Evolutionary conservation across 1,284 basidiomycete genomes (phyloP), one percentile per base, ranked within the genome.

Genomic region (Cryptococcus sp.): DNA sequence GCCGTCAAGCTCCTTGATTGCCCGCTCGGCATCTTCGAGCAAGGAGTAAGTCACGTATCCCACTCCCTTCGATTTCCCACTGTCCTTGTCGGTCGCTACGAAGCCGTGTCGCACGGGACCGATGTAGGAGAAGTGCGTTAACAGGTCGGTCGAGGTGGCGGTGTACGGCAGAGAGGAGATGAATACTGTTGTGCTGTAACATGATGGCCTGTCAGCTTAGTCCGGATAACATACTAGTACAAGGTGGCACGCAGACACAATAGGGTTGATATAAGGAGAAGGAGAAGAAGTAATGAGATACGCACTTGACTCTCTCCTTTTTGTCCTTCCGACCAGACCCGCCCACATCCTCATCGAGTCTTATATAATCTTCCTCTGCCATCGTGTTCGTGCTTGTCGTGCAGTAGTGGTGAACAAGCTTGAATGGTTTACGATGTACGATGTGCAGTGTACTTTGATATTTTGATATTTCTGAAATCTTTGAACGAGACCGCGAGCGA

Each of bases 21-120:
- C 88, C 50, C 82, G 78, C 72, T 89, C 84, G 3, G 94, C 96
- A 80, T 99, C 96, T 69, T 96, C 90, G 56, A 84, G 85, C 62
- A 93, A 83, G 1, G 93, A 87, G 78, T 94, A 99, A 0, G 92
- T 89, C 60, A 98, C 92, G 77, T 98, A 99, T 61, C 95, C 95
- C n/a, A 98, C 93, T 67, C 95, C 96, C 76, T 97, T 97, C 4
- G 92, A 94, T 31, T 87, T 84, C 41, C 90, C 88, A 0, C 88
- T 86, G 46, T 86, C 87, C 48, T 69, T 68, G 60, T 79, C 78
- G 22, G 87, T 86, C 13, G 98, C 95, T 1, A 99, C 87, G 73
- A 99, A 99, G 0, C 93, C 95, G 40, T 90, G 88, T 48, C 93
- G 86, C 20, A 99, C 88, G 13, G 95, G 96, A 2, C 93, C 96